phyloP scores from a whole-genome alignment of 495 filamentous ascomycete genomes.

The Sordaria brevicollis region DNA sequence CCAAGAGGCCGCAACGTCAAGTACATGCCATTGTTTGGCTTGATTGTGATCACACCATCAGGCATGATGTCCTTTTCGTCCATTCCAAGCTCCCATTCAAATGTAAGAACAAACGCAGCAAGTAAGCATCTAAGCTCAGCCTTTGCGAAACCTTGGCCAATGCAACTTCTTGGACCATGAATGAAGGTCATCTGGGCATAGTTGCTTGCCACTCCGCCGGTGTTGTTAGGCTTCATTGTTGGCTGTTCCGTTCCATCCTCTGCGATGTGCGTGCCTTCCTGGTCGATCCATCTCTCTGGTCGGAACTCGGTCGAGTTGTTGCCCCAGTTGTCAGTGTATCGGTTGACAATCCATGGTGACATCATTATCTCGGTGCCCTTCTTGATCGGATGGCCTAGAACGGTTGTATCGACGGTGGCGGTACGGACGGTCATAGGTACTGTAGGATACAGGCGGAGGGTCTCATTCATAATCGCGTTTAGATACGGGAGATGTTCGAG shows the following conservation, averaged over 20 bases:
- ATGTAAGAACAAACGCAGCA: conserved; percentile 61
- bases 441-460: conserved; percentile 31
- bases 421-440: conserved; percentile 50
- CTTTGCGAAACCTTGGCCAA: conserved; percentile 63
- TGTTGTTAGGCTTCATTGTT: conserved; percentile 20
- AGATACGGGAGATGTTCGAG: conserved; percentile 44
- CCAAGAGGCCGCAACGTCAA: neutral
- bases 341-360: conserved; percentile 7
- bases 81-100: conserved; percentile 48
- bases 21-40: conserved; percentile 50
- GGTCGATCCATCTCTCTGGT: conserved; percentile 19
- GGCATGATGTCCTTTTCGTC: conserved; percentile 45
- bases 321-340: conserved; percentile 8
- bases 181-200: conserved; percentile 49
- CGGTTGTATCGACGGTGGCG: conserved; percentile 26
- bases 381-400: conserved; percentile 6
- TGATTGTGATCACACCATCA: conserved; percentile 47
- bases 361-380: conserved; percentile 11
- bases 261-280: neutral
- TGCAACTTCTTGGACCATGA: conserved; percentile 49
- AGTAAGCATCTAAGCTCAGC: conserved; percentile 71
- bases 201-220: conserved; percentile 42
- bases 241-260: neutral
- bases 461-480: conserved; percentile 32
- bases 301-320: conserved; percentile 2